Percentiles rank a stretch among this genome's conserved stretches.
These are phyloP conservation scores for Lodderomyces metapsilosis DNA, from an alignment of 1,139 yeast genomes.

Conservation along the genomic window DNA sequence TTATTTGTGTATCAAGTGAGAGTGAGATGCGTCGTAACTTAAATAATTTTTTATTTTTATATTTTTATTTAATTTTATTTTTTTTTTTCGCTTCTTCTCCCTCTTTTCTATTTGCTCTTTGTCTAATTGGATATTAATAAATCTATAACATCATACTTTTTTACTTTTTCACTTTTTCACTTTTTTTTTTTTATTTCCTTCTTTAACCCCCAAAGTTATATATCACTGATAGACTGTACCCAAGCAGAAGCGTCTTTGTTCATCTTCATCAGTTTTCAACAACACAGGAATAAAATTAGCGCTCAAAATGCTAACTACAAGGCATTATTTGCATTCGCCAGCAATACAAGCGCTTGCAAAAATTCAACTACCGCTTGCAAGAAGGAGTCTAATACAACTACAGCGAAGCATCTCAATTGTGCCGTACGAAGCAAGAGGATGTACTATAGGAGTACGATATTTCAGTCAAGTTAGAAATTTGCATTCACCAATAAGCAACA, in stretches of 20 bases:
- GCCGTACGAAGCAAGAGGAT: background rate
- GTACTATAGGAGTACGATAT: background rate
- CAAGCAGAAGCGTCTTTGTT: too few relatives aligned
- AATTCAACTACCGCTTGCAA: background rate
- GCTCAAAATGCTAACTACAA: background rate
- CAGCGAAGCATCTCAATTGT: background rate
- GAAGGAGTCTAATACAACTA: background rate
- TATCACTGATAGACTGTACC: too few relatives aligned
- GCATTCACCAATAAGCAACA: background rate
- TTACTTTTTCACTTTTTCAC: background rate
- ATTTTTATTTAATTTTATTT: background rate
- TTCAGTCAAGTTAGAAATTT: background rate
- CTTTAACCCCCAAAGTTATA: too few relatives aligned
- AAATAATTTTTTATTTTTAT: background rate
- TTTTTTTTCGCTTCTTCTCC: background rate
- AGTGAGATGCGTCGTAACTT: background rate
- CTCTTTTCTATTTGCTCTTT: background rate
- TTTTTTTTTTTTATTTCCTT: background rate
- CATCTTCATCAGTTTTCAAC: conserved; percentile 1
- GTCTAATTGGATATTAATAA: background rate
- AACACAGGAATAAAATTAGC: background rate
- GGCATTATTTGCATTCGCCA: conserved; percentile 1
- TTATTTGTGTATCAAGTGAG: too few relatives aligned
- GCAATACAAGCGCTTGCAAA: background rate
- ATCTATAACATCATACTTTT: too few relatives aligned